These are phyloP conservation scores for Exobasidium cylindrosporum DNA, from an alignment of 1,284 basidiomycete species.

Conservation along the genomic window DNA sequence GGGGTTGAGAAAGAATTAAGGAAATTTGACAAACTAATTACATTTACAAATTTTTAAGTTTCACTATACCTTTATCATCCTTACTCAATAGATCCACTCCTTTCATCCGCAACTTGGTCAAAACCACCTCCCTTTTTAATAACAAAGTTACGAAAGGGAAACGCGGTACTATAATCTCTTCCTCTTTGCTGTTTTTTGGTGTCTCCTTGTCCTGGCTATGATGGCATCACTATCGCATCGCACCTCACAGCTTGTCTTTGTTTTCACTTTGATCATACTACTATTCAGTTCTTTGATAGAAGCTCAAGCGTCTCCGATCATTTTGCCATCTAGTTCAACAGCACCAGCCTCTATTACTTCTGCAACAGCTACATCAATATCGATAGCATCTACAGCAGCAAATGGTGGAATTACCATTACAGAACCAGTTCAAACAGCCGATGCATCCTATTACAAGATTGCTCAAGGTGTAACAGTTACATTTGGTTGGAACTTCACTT, in stretches of 20 bases:
- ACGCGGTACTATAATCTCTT: too few relatives aligned
- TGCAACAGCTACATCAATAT: slow-evolving; percentile 12
- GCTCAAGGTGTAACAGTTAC: slow-evolving; percentile 46
- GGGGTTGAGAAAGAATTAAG: too few relatives aligned
- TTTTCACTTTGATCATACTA: background rate
- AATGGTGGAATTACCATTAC: slow-evolving; percentile 51
- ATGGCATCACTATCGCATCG: background rate
- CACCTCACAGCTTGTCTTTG: background rate
- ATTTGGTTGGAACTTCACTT: slow-evolving; percentile 54
- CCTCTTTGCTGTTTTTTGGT: too few relatives aligned
- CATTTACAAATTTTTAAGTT: too few relatives aligned
- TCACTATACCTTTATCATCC: too few relatives aligned
- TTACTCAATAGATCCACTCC: too few relatives aligned
- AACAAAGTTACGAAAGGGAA: too few relatives aligned
- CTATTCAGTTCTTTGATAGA: background rate
- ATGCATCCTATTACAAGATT: slow-evolving; percentile 53
- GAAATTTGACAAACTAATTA: too few relatives aligned
- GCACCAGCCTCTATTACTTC: background rate
- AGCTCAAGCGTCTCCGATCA: background rate
- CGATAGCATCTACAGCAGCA: slow-evolving; percentile 38
- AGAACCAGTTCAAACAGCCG: slow-evolving; percentile 43
- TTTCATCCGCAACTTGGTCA: too few relatives aligned
- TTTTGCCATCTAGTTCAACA: background rate
- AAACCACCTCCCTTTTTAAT: too few relatives aligned
- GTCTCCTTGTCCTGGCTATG: background rate